Base-by-base conservation (phyloP, 176 grass and related monocot genomes). In the Oryza officinalis region DNA sequence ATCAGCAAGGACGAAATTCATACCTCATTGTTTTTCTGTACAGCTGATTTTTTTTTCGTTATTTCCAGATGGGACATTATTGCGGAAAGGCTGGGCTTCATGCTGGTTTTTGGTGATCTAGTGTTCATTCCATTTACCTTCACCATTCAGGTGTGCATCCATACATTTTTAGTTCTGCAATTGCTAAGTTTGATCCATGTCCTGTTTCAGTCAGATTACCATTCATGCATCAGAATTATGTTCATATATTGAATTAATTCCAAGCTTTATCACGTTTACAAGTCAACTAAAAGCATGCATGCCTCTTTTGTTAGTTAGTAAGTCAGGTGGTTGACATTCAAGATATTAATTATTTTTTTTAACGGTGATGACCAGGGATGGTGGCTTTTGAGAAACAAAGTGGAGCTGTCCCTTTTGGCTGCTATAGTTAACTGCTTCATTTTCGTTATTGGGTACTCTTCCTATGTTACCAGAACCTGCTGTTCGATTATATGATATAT, bases 71-170 rank as follows among this genome's bases (percentile, higher is more conserved):
- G 96, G 96, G 96, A 98, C 67, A 98, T 98, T 81, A 98, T 98
- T 87, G 96, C 93, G 45, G 96, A 98, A 90, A 92, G 85, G 78
- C 81, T 98, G 77, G 96, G 96, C 50, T 98, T 94, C 87, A 98
- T 98, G 96, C 87, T 98, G 77, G 91, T 98, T 9, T 98, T 95
- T 89, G 96, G 96, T 67, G 96, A 98, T 78, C 87, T 98, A 81
- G 96, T 98, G 77, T 98, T 98, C 85, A 92, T 98, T 72, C 96
- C 96, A 69, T 98, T 99, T 86, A 99, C 93, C 47, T 99, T 99
- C 80, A 92, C 76, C 85, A 90, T 99, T 79, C 96, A 99, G 92
- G 96, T 89, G 87, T 63, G 76, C 41, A 60, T 80, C 84, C 73
- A 26, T 2, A 12, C 60, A 12, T 33, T 18, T 31, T 63, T 64